These are phyloP conservation scores for Tetrapisispora pingtungensis DNA, from an alignment of 805 yeast species.

Conservation along the genomic window DNA sequence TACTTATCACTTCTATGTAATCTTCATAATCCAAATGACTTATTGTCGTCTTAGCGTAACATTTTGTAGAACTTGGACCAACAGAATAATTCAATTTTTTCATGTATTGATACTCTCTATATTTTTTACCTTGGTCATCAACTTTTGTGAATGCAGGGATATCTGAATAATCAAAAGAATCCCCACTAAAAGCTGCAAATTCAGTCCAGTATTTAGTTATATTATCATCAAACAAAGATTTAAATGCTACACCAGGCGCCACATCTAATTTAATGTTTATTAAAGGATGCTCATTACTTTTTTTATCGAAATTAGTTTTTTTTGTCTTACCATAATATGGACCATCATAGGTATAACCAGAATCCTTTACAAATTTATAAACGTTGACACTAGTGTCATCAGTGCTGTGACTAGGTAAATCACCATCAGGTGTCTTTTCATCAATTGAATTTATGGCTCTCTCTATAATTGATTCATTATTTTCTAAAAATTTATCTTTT, in stretches of 20 bases:
- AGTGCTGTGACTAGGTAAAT: neutral
- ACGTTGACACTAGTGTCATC: slow-evolving; percentile 1
- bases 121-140: slow-evolving; percentile 32
- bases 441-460: slow-evolving; percentile 38
- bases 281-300: slow-evolving; percentile 43
- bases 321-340: slow-evolving; percentile 54
- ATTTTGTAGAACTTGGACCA: slow-evolving; percentile 88
- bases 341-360: slow-evolving; percentile 45
- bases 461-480: slow-evolving; percentile 19
- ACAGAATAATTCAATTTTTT: slow-evolving; percentile 71
- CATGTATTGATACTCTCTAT: slow-evolving; percentile 51
- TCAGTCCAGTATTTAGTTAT: slow-evolving; percentile 33
- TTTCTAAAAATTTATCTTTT: neutral
- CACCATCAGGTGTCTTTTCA: slow-evolving; percentile 18
- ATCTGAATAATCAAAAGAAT: slow-evolving; percentile 29
- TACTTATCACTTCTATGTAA: slow-evolving; percentile 49
- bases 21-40: slow-evolving; percentile 38
- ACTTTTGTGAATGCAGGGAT: slow-evolving; percentile 26
- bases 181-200: slow-evolving; percentile 31
- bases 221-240: slow-evolving; percentile 59
- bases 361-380: slow-evolving; percentile 29
- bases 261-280: slow-evolving; percentile 47
- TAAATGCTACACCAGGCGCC: slow-evolving; percentile 68
- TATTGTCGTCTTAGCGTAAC: slow-evolving; percentile 63
- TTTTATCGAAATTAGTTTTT: slow-evolving; percentile 34